A percentile compares a stretch with the other conserved stretches of the same genome.
phyloP scores from a whole-genome alignment of 2,329 filamentous ascomycete species.

The Thermochaetoides dissita region DNA sequence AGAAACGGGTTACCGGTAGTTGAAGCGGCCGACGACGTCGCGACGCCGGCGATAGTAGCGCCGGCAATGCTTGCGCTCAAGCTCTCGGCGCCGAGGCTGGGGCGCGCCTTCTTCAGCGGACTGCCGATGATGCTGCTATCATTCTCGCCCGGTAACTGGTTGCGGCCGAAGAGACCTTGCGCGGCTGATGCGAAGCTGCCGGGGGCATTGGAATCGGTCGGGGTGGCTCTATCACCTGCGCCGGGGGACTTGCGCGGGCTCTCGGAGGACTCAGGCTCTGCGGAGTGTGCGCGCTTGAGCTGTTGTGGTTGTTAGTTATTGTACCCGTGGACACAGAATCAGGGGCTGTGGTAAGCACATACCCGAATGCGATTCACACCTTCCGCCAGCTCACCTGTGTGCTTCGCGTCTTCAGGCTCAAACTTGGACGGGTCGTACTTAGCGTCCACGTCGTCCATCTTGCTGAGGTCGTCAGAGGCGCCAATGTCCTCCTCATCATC shows the following conservation, averaged over 20 bases:
- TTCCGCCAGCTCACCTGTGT: slow-evolving; percentile 62
- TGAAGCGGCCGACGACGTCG: neutral
- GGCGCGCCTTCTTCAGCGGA: slow-evolving; percentile 62
- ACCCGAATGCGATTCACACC: slow-evolving; percentile 73
- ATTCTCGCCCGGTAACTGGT: slow-evolving; percentile 13
- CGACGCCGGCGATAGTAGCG: neutral
- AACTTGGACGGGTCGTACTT: slow-evolving; percentile 46
- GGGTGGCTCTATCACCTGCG: slow-evolving; percentile 25
- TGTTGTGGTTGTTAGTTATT: slow-evolving; percentile 20
- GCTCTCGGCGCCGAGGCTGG: slow-evolving; percentile 34
- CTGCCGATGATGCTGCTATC: slow-evolving; percentile 44
- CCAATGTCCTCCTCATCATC: slow-evolving; percentile 58
- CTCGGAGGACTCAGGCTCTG: slow-evolving; percentile 44
- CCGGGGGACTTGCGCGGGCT: slow-evolving; percentile 32
- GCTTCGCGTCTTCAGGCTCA: slow-evolving; percentile 56
- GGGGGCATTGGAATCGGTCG: slow-evolving; percentile 19
- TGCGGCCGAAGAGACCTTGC: slow-evolving; percentile 21
- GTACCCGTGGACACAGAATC: no score
- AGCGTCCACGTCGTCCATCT: slow-evolving; percentile 51
- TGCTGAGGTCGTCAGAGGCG: slow-evolving; percentile 37
- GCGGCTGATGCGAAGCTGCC: slow-evolving; percentile 11
- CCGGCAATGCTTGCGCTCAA: slow-evolving; percentile 16
- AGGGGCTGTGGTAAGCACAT: slow-evolving; percentile 19
- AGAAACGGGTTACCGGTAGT: slow-evolving; percentile 11
- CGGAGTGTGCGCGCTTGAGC: slow-evolving; percentile 71